Conservation (phyloP, 257 asterid species). For the Fraxinus anomala region DNA sequence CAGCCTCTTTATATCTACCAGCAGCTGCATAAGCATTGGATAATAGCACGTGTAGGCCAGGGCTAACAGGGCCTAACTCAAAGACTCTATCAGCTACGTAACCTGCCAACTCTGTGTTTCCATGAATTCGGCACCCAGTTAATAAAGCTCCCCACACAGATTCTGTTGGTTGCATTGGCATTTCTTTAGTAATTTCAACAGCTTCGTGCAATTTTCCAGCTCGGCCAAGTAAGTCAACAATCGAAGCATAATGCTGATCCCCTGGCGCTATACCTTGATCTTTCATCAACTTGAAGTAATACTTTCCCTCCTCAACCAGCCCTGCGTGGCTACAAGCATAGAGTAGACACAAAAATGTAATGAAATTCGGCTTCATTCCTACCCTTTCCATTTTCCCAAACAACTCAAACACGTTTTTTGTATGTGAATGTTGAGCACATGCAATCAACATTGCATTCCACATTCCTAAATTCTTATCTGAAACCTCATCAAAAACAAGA, state of each 20-base stretch:
- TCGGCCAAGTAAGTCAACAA: conserved; percentile 88
- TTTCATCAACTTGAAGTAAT: conserved; percentile 65
- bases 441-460: conserved; percentile 82
- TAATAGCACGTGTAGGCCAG: conserved; percentile 69
- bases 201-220: conserved; percentile 85
- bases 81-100: conserved; percentile 80
- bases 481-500: conserved; percentile 58
- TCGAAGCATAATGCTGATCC: conserved; percentile 79
- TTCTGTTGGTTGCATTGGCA: conserved; percentile 83
- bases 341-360: conserved; percentile 65
- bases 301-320: conserved; percentile 60
- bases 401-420: conserved; percentile 55
- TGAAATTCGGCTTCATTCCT: conserved; percentile 67
- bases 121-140: conserved; percentile 78
- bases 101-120: conserved; percentile 62
- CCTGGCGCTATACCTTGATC: conserved; percentile 59
- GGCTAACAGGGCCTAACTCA: conserved; percentile 64
- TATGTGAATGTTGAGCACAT: conserved; percentile 76
- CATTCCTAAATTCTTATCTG: conserved; percentile 64
- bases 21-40: conserved; percentile 79
- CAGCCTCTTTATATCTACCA: conserved; percentile 85
- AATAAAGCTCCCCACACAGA: conserved; percentile 86
- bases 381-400: conserved; percentile 48
- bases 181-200: conserved; percentile 51
- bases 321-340: conserved; percentile 90